Evolutionary conservation across 192 early-diverging fungal genomes (phyloP).

Genomic region (Umbelopsis sp.): DNA sequence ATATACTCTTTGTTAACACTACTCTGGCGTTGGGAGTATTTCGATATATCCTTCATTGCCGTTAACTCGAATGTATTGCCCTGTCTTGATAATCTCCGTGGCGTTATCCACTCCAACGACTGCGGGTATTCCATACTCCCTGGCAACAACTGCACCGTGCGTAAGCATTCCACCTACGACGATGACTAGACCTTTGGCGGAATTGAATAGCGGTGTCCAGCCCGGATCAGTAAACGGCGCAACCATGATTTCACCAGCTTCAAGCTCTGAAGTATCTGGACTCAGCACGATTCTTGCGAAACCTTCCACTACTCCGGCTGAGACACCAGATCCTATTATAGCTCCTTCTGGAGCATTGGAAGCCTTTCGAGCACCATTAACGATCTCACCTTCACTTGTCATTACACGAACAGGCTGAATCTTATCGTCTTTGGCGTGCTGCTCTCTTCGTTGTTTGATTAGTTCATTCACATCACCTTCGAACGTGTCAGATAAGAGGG

Average conservation of each 20-base stretch:
- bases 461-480: background rate
- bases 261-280: constrained; percentile 33
- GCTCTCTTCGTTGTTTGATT: background rate
- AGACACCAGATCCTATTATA: constrained; percentile 4
- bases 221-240: constrained; percentile 44
- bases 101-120: constrained; percentile 46
- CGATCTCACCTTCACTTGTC: constrained; percentile 6
- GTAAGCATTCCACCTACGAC: constrained; percentile 42
- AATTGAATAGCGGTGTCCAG: constrained; percentile 47
- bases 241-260: constrained; percentile 42
- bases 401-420: background rate
- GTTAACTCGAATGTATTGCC: constrained; percentile 43
- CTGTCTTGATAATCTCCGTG: constrained; percentile 43
- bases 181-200: constrained; percentile 45
- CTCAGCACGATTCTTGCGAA: constrained; percentile 42
- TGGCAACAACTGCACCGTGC: constrained; percentile 47
- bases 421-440: background rate
- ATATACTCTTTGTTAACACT: background rate
- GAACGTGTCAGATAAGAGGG: background rate
- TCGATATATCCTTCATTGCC: constrained; percentile 33
- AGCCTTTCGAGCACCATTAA: constrained; percentile 2
- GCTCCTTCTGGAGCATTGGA: constrained; percentile 4
- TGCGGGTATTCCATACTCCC: constrained; percentile 47
- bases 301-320: constrained; percentile 40
- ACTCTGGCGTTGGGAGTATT: background rate